A percentile compares a stretch with the other conserved stretches of the same genome.
These are phyloP conservation scores for Helotiales sp. DNA, from an alignment of 2,329 filamentous ascomycete genomes.

Conservation along the genomic window DNA sequence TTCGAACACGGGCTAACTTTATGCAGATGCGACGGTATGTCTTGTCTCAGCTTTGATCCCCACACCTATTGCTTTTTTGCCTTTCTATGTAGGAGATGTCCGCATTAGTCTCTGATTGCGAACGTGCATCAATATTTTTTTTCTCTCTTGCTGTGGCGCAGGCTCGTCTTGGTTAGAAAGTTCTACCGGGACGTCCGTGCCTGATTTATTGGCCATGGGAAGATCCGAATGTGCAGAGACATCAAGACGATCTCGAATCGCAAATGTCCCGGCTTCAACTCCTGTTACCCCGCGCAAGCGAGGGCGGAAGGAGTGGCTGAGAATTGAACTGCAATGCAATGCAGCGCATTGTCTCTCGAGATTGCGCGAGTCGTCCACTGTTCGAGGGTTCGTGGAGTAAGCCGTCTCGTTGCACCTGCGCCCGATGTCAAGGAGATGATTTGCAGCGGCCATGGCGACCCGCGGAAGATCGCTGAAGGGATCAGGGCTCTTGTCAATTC, in stretches of 20 bases:
- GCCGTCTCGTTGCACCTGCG: neutral
- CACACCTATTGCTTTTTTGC: slow-evolving; percentile 25
- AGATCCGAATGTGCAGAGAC: slow-evolving; percentile 8
- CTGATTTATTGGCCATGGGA: slow-evolving; percentile 17
- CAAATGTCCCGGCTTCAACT: slow-evolving; percentile 1
- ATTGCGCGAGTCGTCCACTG: neutral
- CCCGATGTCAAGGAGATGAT: slow-evolving; percentile 9
- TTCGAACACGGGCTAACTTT: slow-evolving; percentile 42
- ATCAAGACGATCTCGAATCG: slow-evolving; percentile 10
- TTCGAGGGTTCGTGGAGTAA: neutral
- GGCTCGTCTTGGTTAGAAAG: slow-evolving; percentile 16
- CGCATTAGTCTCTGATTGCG: slow-evolving; percentile 16
- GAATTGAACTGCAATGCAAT: neutral
- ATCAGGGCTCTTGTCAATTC: slow-evolving; percentile 9
- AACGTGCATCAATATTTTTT: slow-evolving; percentile 15
- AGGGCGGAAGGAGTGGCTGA: slow-evolving; percentile 11
- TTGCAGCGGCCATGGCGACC: slow-evolving; percentile 8
- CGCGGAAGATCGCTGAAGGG: slow-evolving; percentile 16
- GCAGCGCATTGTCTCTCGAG: neutral
- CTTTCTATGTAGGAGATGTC: slow-evolving; percentile 22
- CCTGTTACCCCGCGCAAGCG: slow-evolving; percentile 33
- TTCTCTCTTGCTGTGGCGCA: slow-evolving; percentile 20
- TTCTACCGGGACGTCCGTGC: slow-evolving; percentile 20
- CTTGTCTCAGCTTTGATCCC: slow-evolving; percentile 34
- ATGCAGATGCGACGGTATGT: slow-evolving; percentile 68